A percentile compares a stretch with the other conserved stretches of the same genome.
phyloP scores from a whole-genome alignment of 2,329 filamentous ascomycete species.

The Penicillium frequentans region DNA sequence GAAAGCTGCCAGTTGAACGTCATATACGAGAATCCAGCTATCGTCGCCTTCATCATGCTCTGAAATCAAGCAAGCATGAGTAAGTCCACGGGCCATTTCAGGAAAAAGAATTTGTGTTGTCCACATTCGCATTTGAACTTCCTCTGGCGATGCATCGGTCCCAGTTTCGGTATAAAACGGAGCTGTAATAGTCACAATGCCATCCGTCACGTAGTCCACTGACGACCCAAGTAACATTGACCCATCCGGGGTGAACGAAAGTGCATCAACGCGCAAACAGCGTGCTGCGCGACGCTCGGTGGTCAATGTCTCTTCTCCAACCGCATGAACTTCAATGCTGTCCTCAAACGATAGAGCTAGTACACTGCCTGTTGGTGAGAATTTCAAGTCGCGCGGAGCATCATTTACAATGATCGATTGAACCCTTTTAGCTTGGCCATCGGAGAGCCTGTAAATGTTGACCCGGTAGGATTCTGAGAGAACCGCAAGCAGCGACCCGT shows the following conservation, averaged over 20 bases:
- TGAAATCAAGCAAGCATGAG: slow-evolving; percentile 69
- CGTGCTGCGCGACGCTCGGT: slow-evolving; percentile 75
- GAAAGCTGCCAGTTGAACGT: slow-evolving; percentile 74
- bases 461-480: slow-evolving; percentile 80
- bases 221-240: slow-evolving; percentile 78
- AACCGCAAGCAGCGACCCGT: slow-evolving; percentile 74
- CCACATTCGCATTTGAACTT: slow-evolving; percentile 74
- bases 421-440: slow-evolving; percentile 66
- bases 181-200: slow-evolving; percentile 74
- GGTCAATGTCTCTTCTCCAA: slow-evolving; percentile 62
- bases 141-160: slow-evolving; percentile 51
- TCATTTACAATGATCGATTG: slow-evolving; percentile 77
- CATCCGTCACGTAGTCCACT: slow-evolving; percentile 61
- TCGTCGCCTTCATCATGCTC: slow-evolving; percentile 58
- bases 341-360: slow-evolving; percentile 82
- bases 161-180: slow-evolving; percentile 69
- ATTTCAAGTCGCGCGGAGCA: slow-evolving; percentile 71
- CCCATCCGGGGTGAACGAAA: slow-evolving; percentile 75
- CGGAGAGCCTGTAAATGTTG: slow-evolving; percentile 74
- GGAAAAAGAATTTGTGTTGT: slow-evolving; percentile 84
- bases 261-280: slow-evolving; percentile 71
- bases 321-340: slow-evolving; percentile 82
- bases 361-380: slow-evolving; percentile 79
- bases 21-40: slow-evolving; percentile 75
- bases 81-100: slow-evolving; percentile 75